Base-by-base conservation (phyloP, 148 eudicot species). In the Silene uniflora region DNA sequence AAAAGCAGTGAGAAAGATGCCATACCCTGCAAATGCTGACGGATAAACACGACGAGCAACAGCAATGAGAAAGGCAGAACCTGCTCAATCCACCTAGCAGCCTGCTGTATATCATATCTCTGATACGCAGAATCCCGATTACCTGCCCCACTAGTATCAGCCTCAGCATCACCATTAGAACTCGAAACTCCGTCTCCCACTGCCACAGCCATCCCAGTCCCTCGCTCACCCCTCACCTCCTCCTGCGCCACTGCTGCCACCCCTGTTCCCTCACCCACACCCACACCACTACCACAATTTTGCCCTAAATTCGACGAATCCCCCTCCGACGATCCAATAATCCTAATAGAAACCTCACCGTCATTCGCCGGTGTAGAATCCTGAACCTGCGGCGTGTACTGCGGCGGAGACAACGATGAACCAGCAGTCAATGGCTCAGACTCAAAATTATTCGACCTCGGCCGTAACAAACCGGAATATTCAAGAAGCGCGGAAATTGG, bases 61-160 rank as follows among this genome's bases (percentile, higher is more conserved):
- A 91, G 87, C 88, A 91, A 83, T 27, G 91, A 84, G 78, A 89
- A 91, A 1, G 97, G 97, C 67, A 91, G 87, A 62, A 89, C 78
- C 83, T 91, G 93, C 85, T 91, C 97, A 42, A 89, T 84, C 90
- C 90, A 91, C 66, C 93, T 83, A 7, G 93, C 90, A 80, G 93
- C 97, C 86, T 89, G 93, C 74, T 91, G 97, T 76, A 91, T 88
- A 46, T 91, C 91, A 79, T 91, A 91, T 81, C 97, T 78, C 84
- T 89, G 97, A 76, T 91, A 89, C 39, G 87, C 75, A 81, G 85
- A 25, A 75, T 91, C 93, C 71, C 88, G 83, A 67, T 76, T 84
- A 64, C 79, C 83, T 17, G 62, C 71, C 23, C 62, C 87, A 67
- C 19, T 62, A 0, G 76, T 85, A 73, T 86, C 91, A 29, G 84